phyloP scores from a whole-genome alignment of 306 rosid genomes.

The Oxytropis ochrocephala region DNA sequence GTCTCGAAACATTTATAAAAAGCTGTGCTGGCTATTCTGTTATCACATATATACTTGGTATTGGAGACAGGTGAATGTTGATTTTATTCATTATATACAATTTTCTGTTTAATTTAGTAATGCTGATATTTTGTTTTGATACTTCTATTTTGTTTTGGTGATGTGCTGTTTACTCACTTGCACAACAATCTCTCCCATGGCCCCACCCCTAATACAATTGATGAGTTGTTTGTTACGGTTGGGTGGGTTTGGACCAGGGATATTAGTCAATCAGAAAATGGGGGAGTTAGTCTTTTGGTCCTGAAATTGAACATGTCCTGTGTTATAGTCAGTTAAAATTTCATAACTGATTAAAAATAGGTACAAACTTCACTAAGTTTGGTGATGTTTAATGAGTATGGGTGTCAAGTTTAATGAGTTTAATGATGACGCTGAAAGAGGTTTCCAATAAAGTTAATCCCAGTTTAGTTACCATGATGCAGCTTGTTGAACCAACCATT shows the following conservation, averaged over 20 bases:
- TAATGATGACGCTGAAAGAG: neutral
- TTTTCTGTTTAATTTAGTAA: slow-evolving; percentile 1
- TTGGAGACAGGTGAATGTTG: slow-evolving; percentile 86
- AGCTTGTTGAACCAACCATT: no score
- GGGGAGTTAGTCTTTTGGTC: neutral
- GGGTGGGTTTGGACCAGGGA: neutral
- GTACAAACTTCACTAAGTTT: neutral
- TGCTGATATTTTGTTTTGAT: neutral
- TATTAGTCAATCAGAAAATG: neutral
- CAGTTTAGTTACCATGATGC: no score
- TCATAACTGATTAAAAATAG: neutral
- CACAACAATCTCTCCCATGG: neutral
- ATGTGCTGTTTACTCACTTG: neutral
- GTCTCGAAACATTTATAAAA: slow-evolving; percentile 96
- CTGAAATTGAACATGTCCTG: neutral
- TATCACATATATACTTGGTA: slow-evolving; percentile 94
- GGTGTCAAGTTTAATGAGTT: neutral
- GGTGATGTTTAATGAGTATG: neutral
- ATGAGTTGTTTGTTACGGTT: neutral
- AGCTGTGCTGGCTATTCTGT: slow-evolving; percentile 99
- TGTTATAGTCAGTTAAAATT: neutral
- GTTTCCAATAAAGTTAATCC: neutral
- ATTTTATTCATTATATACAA: neutral
- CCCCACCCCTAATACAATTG: neutral
- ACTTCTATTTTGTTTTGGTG: neutral